Evolutionary conservation across 208 protist genomes (phyloP).

Genomic region (Wallacemonas sp.): DNA sequence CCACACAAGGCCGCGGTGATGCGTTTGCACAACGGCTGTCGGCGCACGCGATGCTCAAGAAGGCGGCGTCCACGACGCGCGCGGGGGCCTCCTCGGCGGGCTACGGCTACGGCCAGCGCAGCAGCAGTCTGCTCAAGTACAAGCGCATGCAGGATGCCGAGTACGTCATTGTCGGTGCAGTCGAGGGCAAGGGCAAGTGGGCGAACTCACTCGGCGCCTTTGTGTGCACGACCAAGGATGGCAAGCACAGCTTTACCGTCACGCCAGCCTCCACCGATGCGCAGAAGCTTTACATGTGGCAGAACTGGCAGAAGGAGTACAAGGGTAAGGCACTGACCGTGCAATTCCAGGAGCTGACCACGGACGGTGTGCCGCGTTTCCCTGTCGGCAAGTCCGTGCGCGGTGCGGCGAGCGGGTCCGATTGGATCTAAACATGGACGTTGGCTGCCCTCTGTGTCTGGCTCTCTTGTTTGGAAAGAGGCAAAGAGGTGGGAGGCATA

Average conservation of each 20-base stretch:
- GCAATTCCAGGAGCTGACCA: conserved; percentile 83
- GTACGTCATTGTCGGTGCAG: conserved; percentile 80
- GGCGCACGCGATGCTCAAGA: not conserved
- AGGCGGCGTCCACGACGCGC: not conserved
- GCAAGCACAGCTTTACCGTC: conserved; percentile 66
- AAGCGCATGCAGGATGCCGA: conserved; percentile 90
- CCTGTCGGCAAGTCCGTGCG: conserved; percentile 84
- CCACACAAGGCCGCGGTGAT: too few species aligned
- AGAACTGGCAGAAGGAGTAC: conserved; percentile 51
- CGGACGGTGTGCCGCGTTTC: conserved; percentile 85
- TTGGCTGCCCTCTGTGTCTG: too few species aligned
- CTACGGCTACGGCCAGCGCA: conserved; percentile 84
- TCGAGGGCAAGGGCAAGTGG: conserved; percentile 87
- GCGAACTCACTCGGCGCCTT: conserved; percentile 82
- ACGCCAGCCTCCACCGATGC: conserved; percentile 76
- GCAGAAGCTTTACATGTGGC: conserved; percentile 74
- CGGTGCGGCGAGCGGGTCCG: conserved; percentile 56
- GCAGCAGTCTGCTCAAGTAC: conserved; percentile 85
- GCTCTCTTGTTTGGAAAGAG: too few species aligned
- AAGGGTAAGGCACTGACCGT: conserved; percentile 87
- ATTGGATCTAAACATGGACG: conserved; percentile 65
- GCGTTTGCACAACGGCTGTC: conserved; percentile 3
- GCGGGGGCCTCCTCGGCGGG: conserved; percentile 12
- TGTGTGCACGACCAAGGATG: conserved; percentile 62
- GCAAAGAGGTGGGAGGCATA: too few species aligned